phyloP scores from a whole-genome alignment of 2,329 filamentous ascomycete species.

The Ramularia endophylla region DNA sequence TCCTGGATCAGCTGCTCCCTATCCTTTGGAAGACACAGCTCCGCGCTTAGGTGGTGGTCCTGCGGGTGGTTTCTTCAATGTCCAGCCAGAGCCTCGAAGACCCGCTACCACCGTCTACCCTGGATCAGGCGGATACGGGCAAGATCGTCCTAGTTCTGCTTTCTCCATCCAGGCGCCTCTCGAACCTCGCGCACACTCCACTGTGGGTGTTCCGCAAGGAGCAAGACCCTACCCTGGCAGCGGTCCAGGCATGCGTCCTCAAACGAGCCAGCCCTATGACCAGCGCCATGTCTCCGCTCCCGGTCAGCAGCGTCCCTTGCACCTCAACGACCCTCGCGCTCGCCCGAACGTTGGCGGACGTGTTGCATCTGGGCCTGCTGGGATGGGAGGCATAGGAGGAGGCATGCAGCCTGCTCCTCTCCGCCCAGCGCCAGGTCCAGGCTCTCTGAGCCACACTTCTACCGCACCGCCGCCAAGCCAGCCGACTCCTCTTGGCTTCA shows the following conservation, averaged over 20 bases:
- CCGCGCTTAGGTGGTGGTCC: constrained; percentile 28
- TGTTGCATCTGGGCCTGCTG: constrained; percentile 29
- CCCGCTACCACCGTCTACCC: constrained; percentile 35
- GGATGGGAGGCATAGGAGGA: constrained; percentile 13
- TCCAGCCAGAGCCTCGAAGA: constrained; percentile 13
- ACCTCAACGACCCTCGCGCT: constrained; percentile 16
- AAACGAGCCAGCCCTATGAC: constrained; percentile 15
- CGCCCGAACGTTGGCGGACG: constrained; percentile 20
- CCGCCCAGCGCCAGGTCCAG: constrained; percentile 10
- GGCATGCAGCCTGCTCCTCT: constrained; percentile 3
- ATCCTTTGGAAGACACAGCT: constrained; percentile 62
- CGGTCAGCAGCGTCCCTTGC: constrained; percentile 7
- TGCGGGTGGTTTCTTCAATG: constrained; percentile 34
- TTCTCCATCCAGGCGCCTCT: constrained; percentile 45
- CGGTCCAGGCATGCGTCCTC: constrained; percentile 11
- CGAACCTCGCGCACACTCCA: constrained; percentile 19
- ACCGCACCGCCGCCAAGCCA: constrained; percentile 13
- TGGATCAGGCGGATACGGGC: too few relatives aligned
- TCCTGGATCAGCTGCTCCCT: constrained; percentile 56
- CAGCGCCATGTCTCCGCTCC: constrained; percentile 16
- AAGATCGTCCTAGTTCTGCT: constrained; percentile 43
- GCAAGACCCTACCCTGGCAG: constrained; percentile 15
- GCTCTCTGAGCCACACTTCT: constrained; percentile 15
- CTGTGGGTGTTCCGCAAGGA: constrained; percentile 1
- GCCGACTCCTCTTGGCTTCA: constrained; percentile 33